Base-by-base conservation (phyloP, 192 early-diverging fungal species). In the Coemansia sp. region DNA sequence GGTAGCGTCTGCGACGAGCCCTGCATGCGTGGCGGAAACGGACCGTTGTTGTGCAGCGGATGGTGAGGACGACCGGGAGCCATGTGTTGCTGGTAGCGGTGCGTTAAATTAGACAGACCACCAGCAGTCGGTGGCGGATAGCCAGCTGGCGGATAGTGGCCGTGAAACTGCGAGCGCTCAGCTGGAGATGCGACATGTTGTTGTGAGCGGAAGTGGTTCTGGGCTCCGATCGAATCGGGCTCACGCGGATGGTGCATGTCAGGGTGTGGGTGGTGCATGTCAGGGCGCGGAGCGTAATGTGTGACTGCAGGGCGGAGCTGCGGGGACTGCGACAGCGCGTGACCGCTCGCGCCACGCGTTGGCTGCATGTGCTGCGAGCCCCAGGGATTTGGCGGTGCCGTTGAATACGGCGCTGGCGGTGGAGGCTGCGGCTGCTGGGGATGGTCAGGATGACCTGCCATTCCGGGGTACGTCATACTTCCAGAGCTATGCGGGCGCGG, bases 291-390 rank as follows among this genome's bases (percentile, higher is more conserved):
- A 38, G 43, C 24, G 43, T 11, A 25, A 10, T 57, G 54, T 27
- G 64, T 45, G 35, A 54, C 38, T 52, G 48, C 35, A 43, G 65
- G 23, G 61, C 19, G 21, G 19, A 59, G 62, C 68, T 37, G 67
- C 3, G 67, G 71, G 19, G 71, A 73, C 45, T 70, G 66, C 48
- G 71, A 67, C 10, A 60, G 62, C 4, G 66, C 62, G 21, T 57
- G 27, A n/a, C 62, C 21, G 12, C 59, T 60, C 24, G 53, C 17
- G 2, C 23, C 11, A 19, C 48, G 59, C 8, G 49, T n/a, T 21
- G 62, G 15, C 21, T 63, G 69, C 38, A 64, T 59, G 27, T 49
- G 59, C 59, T 21, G 47, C 23, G 29, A 47, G 41, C 53, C 53
- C 37, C 51, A 55, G n/a, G 58, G 17, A 53, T 35, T 19, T 32